Conservation (phyloP, 2,329 filamentous ascomycete genomes). For the Arthrobotrys sphaeroides region DNA sequence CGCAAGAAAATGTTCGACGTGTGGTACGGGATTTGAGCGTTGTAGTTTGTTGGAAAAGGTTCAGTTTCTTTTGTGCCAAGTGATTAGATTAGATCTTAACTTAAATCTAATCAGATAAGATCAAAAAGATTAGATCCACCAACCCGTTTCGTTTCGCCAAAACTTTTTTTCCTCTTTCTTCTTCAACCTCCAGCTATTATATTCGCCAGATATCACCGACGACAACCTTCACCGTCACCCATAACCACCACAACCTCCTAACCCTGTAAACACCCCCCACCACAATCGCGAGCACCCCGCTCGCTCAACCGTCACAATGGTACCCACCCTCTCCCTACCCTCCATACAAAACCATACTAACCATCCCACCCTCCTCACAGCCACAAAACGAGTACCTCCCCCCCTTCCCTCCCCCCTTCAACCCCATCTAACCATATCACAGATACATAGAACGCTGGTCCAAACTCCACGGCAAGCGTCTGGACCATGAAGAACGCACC, state of each 20-base stretch:
- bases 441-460: conserved; percentile 78
- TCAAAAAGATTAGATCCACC: conserved; percentile 1
- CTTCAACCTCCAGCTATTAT: background rate
- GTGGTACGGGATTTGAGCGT: no score
- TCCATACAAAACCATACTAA: background rate
- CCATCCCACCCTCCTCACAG: conserved; percentile 62
- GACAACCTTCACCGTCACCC: no score
- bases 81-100: conserved; percentile 41
- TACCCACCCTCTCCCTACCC: background rate
- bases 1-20: no score
- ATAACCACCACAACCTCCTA: background rate
- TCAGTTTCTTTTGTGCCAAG: conserved; percentile 25
- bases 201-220: background rate
- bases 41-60: conserved; percentile 28
- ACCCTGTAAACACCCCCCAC: background rate
- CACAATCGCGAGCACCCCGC: conserved; percentile 27
- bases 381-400: conserved; percentile 77
- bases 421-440: conserved; percentile 4
- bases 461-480: conserved; percentile 70
- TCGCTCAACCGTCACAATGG: conserved; percentile 30
- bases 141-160: background rate
- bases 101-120: background rate
- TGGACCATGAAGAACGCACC: conserved; percentile 84
- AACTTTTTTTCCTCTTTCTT: conserved; percentile 34
- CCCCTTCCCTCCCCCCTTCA: background rate